Percentiles rank a stretch among this genome's conserved stretches.
phyloP scores from a whole-genome alignment of 805 yeast genomes.

The Hanseniaspora valbyensis region DNA sequence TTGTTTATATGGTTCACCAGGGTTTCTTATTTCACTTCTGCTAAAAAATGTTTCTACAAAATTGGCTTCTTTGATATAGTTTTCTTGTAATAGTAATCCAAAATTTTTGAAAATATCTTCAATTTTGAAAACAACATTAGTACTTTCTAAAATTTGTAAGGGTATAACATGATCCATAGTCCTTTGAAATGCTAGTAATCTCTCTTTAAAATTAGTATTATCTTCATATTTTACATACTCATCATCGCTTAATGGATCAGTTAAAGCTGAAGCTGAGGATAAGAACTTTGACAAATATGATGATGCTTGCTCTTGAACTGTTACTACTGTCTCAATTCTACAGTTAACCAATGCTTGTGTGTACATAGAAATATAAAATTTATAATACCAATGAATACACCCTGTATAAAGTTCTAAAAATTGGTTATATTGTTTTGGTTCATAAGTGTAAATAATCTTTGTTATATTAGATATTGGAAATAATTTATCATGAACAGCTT shows the following conservation, averaged over 20 bases:
- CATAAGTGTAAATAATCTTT: slow-evolving; percentile 43
- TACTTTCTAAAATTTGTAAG: slow-evolving; percentile 9
- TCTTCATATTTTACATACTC: slow-evolving; percentile 1
- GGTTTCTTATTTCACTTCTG: not conserved
- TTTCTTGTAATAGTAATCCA: not conserved
- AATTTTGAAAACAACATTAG: not conserved
- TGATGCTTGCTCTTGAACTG: slow-evolving; percentile 18
- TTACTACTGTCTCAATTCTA: slow-evolving; percentile 23
- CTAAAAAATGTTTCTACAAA: slow-evolving; percentile 3
- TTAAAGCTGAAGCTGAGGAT: not conserved
- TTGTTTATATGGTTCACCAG: slow-evolving; percentile 18
- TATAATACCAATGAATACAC: slow-evolving; percentile 92
- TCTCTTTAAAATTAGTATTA: not conserved
- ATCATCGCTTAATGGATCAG: not conserved
- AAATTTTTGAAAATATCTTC: slow-evolving; percentile 13
- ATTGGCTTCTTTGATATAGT: not conserved
- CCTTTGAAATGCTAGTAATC: not conserved
- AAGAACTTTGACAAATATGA: not conserved
- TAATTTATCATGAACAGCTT: slow-evolving; percentile 57
- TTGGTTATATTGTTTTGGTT: slow-evolving; percentile 56
- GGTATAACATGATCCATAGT: slow-evolving; percentile 6
- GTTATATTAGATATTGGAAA: slow-evolving; percentile 52
- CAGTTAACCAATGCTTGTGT: slow-evolving; percentile 44
- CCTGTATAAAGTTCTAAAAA: slow-evolving; percentile 68
- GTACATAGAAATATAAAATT: slow-evolving; percentile 65